These are phyloP conservation scores for Cryptosporidium sp. DNA, from an alignment of 169 alveolate species.

Conservation along the genomic window DNA sequence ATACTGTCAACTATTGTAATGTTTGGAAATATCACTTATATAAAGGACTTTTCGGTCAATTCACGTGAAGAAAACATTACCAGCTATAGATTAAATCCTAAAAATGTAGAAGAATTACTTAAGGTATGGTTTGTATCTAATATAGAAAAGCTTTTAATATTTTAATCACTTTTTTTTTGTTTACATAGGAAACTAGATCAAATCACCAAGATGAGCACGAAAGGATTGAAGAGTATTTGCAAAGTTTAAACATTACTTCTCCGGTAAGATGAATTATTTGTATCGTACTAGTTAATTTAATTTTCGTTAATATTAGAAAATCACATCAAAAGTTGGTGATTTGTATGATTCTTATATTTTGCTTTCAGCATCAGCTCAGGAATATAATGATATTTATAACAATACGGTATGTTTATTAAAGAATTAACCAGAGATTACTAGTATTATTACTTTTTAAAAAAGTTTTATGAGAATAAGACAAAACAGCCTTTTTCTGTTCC, in stretches of 20 bases:
- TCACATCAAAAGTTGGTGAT: constrained; percentile 46
- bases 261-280: constrained; percentile 40
- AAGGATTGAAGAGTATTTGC: constrained; percentile 26
- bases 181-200: constrained; percentile 14
- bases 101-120: constrained; percentile 15
- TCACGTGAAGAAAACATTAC: neutral
- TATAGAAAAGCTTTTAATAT: neutral
- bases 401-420: neutral
- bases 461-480: neutral
- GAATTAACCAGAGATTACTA: neutral
- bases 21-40: neutral
- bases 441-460: neutral
- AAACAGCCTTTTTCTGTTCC: constrained; percentile 57
- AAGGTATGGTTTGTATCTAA: constrained; percentile 13
- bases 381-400: constrained; percentile 1
- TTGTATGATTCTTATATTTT: constrained; percentile 65
- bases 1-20: neutral
- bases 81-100: neutral
- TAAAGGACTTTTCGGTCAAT: constrained; percentile 4
- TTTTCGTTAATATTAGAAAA: neutral
- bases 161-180: neutral
- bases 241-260: constrained; percentile 47
- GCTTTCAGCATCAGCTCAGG: constrained; percentile 65
- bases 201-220: constrained; percentile 60
- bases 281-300: neutral